phyloP scores from a whole-genome alignment of 192 early-diverging fungal genomes.

The Entrophospora sp. region DNA sequence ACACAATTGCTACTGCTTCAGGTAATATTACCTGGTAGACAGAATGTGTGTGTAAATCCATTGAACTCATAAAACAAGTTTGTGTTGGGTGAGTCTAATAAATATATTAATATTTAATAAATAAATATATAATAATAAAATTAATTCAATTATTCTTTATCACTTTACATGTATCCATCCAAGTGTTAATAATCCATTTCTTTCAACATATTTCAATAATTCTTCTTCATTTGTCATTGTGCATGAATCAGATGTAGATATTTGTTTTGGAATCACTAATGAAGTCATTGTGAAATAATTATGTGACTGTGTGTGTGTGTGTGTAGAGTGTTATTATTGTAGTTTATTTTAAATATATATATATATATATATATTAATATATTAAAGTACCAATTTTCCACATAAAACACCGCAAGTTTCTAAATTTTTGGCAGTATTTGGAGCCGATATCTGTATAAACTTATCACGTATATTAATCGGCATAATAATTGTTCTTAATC shows the following conservation, averaged over 20 bases:
- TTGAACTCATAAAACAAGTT: constrained; percentile 87
- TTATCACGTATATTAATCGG: constrained; percentile 56
- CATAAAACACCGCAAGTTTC: constrained; percentile 86
- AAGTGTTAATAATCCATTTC: constrained; percentile 66
- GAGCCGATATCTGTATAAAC: constrained; percentile 61
- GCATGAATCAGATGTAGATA: constrained; percentile 77
- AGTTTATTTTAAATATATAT: not conserved
- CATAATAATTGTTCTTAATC: constrained; percentile 57
- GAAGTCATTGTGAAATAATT: constrained; percentile 61
- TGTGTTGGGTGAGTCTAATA: constrained; percentile 81
- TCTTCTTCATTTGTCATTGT: constrained; percentile 79
- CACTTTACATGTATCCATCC: constrained; percentile 78
- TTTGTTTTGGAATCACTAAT: constrained; percentile 84
- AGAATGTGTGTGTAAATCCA: constrained; percentile 88
- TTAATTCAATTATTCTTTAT: no score
- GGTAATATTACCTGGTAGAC: constrained; percentile 86
- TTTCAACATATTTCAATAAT: constrained; percentile 66
- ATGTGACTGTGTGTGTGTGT: constrained; percentile 26
- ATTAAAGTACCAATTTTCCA: constrained; percentile 53
- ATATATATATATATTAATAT: not conserved
- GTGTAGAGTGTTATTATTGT: not conserved
- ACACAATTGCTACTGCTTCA: constrained; percentile 89
- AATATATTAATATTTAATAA: no score
- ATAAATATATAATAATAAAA: no score
- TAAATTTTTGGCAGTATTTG: constrained; percentile 69